phyloP scores from a whole-genome alignment of 495 filamentous ascomycete species.

The Trichoderma reesei region DNA sequence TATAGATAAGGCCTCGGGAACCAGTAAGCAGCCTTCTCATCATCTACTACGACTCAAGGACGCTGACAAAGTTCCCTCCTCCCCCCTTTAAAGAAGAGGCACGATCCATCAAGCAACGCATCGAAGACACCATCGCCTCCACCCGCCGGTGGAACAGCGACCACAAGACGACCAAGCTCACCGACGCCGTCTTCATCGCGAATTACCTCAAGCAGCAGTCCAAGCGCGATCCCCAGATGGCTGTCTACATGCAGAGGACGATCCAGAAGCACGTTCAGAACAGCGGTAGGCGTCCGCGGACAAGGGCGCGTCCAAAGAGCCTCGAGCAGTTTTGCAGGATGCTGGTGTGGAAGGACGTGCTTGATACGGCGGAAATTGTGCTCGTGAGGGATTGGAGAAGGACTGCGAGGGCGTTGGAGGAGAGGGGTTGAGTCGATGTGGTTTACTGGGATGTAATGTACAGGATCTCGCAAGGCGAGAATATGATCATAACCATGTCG shows the following conservation, averaged over 20 bases:
- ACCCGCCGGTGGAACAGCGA: slow-evolving; percentile 9
- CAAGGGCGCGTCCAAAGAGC: neutral
- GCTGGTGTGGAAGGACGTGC: slow-evolving; percentile 2
- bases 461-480: too few relatives aligned
- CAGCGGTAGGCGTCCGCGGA: neutral
- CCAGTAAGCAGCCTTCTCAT: neutral
- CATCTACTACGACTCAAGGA: neutral
- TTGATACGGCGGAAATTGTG: neutral
- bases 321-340: slow-evolving; percentile 4
- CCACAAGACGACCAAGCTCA: slow-evolving; percentile 6
- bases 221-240: slow-evolving; percentile 1
- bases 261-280: neutral
- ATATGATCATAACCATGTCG: too few relatives aligned
- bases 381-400: neutral
- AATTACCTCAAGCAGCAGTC: slow-evolving; percentile 10
- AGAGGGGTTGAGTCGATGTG: neutral
- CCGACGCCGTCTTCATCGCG: neutral
- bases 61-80: neutral
- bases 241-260: slow-evolving; percentile 3
- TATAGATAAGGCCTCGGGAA: neutral
- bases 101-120: neutral
- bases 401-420: neutral
- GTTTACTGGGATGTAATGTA: too few relatives aligned
- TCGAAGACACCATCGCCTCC: slow-evolving; percentile 3
- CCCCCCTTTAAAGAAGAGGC: neutral